Evolutionary conservation across 257 asterid genomes (phyloP).

Genomic region (Vinca minor): DNA sequence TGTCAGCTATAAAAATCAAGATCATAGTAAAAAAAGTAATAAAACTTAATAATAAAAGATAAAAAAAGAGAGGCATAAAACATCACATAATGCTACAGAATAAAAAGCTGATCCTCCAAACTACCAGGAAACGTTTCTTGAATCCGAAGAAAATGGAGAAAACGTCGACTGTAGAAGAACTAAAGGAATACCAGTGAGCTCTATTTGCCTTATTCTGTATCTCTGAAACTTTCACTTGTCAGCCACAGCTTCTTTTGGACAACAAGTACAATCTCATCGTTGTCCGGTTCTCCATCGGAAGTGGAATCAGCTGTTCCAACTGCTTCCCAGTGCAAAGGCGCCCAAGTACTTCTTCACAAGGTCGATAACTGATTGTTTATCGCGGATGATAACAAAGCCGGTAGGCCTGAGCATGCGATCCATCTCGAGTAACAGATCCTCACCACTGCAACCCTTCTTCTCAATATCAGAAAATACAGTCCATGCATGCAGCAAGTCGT

Average conservation of each 20-base stretch:
- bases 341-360: slow-evolving; percentile 66
- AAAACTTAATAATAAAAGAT: neutral
- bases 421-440: slow-evolving; percentile 82
- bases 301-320: slow-evolving; percentile 44
- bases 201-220: slow-evolving; percentile 37
- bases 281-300: slow-evolving; percentile 50
- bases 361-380: slow-evolving; percentile 58
- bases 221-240: slow-evolving; percentile 78
- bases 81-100: slow-evolving; percentile 33
- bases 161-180: slow-evolving; percentile 20
- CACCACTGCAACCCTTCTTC: slow-evolving; percentile 90
- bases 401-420: slow-evolving; percentile 93
- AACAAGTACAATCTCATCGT: slow-evolving; percentile 53
- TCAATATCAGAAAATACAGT: slow-evolving; percentile 69
- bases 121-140: slow-evolving; percentile 30
- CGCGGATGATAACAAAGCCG: slow-evolving; percentile 67
- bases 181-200: neutral
- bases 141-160: slow-evolving; percentile 32
- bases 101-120: slow-evolving; percentile 18
- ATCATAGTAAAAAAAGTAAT: too few species aligned
- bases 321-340: slow-evolving; percentile 89
- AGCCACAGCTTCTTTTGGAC: slow-evolving; percentile 84
- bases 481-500: slow-evolving; percentile 91
- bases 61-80: slow-evolving; percentile 14
- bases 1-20: slow-evolving; percentile 27